These are phyloP conservation scores for Epichloe aotearoae DNA, from an alignment of 2,329 filamentous ascomycete species.

Conservation along the genomic window DNA sequence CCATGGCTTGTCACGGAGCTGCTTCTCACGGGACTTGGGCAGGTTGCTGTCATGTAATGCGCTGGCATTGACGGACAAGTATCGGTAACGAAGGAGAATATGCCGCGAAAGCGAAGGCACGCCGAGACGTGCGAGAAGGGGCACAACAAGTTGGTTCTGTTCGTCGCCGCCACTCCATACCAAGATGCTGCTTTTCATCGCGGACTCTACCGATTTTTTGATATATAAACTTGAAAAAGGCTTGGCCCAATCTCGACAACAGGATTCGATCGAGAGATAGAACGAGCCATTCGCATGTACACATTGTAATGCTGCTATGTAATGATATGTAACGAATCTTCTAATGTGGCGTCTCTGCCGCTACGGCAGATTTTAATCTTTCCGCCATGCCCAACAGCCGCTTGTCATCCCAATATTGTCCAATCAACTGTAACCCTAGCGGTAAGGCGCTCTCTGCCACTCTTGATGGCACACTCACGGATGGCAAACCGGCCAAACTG, in stretches of 20 bases:
- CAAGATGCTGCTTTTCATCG: no score
- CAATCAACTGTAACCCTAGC: slow-evolving; percentile 59
- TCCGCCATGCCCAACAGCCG: slow-evolving; percentile 46
- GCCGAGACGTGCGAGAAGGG: not conserved
- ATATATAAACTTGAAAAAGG: no score
- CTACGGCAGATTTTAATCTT: slow-evolving; percentile 19
- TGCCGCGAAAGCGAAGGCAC: not conserved
- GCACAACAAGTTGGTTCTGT: not conserved
- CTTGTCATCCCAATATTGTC: slow-evolving; percentile 68
- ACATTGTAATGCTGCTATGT: not conserved
- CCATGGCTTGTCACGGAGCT: not conserved
- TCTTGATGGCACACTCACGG: slow-evolving; percentile 60
- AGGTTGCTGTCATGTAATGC: not conserved
- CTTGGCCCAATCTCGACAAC: no score
- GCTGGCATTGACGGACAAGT: not conserved
- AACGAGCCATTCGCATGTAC: no score
- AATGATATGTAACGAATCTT: not conserved
- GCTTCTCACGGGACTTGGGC: not conserved
- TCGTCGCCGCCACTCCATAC: no score
- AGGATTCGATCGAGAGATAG: no score
- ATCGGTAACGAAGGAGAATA: not conserved
- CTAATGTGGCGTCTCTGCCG: slow-evolving; percentile 12
- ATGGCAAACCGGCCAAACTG: slow-evolving; percentile 80
- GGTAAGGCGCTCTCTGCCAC: slow-evolving; percentile 20
- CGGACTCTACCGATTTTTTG: no score